A percentile compares a stretch with the other conserved stretches of the same genome.
These are phyloP conservation scores for Monascus purpureus DNA, from an alignment of 495 filamentous ascomycete species.

Conservation along the genomic window DNA sequence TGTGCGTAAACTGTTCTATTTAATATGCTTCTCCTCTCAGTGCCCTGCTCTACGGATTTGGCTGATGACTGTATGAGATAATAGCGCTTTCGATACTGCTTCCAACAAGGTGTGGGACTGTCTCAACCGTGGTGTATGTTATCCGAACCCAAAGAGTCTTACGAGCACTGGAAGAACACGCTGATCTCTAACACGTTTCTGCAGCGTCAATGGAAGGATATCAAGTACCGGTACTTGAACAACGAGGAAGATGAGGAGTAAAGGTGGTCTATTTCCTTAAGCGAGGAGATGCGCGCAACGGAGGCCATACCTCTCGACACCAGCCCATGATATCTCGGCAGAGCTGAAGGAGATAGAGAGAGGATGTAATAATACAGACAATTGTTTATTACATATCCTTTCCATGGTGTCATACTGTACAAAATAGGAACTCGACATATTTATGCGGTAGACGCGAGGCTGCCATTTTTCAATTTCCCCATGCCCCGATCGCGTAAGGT, in stretches of 20 bases:
- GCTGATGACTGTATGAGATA: background rate
- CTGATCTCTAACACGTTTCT: slow-evolving; percentile 22
- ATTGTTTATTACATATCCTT: no score
- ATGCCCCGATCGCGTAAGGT: no score
- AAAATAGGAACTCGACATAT: no score
- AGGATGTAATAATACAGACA: slow-evolving; percentile 3
- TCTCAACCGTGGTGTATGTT: slow-evolving; percentile 76
- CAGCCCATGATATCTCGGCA: background rate
- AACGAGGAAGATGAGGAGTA: slow-evolving; percentile 40
- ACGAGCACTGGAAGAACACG: no score
- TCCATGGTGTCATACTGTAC: no score
- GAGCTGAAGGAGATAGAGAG: slow-evolving; percentile 6
- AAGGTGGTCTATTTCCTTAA: no score
- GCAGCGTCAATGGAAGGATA: slow-evolving; percentile 99
- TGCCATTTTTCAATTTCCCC: no score
- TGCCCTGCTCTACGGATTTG: slow-evolving; percentile 1
- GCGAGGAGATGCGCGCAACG: no score
- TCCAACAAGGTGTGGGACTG: slow-evolving; percentile 80
- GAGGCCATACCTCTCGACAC: background rate
- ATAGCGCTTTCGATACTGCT: slow-evolving; percentile 60
- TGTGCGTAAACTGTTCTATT: no score
- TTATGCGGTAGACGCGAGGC: no score
- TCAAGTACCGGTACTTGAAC: slow-evolving; percentile 72
- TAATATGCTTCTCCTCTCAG: slow-evolving; percentile 7
- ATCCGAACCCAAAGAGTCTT: no score